Evolutionary conservation across 768 basidiomycete genomes (phyloP).

Genomic region (Macrolepiota albuminosa): DNA sequence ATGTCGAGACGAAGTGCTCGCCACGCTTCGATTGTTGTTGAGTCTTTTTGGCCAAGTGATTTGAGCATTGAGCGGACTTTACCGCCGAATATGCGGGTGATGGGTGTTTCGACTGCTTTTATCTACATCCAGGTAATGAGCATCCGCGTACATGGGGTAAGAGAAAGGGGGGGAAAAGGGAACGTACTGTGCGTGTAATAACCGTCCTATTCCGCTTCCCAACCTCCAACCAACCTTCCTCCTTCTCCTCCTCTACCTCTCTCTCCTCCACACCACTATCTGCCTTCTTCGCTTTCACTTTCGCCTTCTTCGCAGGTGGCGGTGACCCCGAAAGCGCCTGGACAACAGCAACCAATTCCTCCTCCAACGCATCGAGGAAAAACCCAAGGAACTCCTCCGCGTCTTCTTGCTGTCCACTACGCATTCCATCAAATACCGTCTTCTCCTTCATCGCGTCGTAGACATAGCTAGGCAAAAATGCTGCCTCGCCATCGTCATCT

Average conservation of each 20-base stretch:
- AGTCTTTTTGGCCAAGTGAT: slow-evolving; percentile 80
- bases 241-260: slow-evolving; percentile 24
- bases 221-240: slow-evolving; percentile 89
- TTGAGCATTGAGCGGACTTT: slow-evolving; percentile 83
- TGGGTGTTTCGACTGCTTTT: slow-evolving; percentile 78
- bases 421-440: slow-evolving; percentile 90
- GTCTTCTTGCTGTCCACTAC: slow-evolving; percentile 94
- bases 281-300: slow-evolving; percentile 28
- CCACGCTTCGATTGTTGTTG: slow-evolving; percentile 89
- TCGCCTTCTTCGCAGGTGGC: slow-evolving; percentile 24
- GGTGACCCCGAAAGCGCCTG: slow-evolving; percentile 39
- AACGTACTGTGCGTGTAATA: slow-evolving; percentile 72
- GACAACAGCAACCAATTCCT: slow-evolving; percentile 75
- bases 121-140: slow-evolving; percentile 36
- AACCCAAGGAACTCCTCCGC: slow-evolving; percentile 99
- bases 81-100: slow-evolving; percentile 91
- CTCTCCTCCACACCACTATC: slow-evolving; percentile 35
- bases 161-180: not conserved
- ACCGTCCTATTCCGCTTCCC: slow-evolving; percentile 82
- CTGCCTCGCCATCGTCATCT: slow-evolving; percentile 50
- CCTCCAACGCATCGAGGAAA: slow-evolving; percentile 90
- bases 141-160: not conserved
- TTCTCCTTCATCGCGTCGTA: slow-evolving; percentile 94
- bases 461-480: slow-evolving; percentile 81
- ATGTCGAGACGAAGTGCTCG: slow-evolving; percentile 86